These are phyloP conservation scores for Metschnikowia corniflorae DNA, from an alignment of 805 yeast genomes.

Conservation along the genomic window DNA sequence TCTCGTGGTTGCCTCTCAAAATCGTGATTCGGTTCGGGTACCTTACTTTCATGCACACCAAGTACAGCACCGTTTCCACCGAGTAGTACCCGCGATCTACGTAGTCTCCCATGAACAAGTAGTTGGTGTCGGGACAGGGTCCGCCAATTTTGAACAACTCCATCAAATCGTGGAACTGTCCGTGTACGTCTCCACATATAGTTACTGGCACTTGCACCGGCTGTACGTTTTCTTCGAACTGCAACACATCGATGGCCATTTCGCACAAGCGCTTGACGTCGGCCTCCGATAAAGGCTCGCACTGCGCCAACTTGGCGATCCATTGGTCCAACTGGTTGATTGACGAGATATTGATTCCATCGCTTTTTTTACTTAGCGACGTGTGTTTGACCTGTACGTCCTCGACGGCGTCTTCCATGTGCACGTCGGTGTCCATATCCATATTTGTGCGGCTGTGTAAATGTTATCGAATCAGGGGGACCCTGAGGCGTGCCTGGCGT, in stretches of 20 bases:
- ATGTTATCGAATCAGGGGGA: too few species aligned
- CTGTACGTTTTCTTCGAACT: conserved; percentile 90
- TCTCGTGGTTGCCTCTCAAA: conserved; percentile 91
- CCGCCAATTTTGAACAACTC: conserved; percentile 87
- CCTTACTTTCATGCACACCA: conserved; percentile 89
- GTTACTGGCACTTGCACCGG: conserved; percentile 92
- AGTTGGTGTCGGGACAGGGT: conserved; percentile 49
- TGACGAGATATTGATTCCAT: conserved; percentile 32
- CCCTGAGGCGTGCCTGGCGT: too few species aligned
- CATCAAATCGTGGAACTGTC: conserved; percentile 93
- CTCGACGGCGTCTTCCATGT: conserved; percentile 75
- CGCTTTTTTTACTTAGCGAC: conserved; percentile 33
- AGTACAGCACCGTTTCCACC: conserved; percentile 84
- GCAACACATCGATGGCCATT: conserved; percentile 88
- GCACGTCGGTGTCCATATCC: conserved; percentile 79
- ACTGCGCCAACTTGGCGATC: conserved; percentile 74
- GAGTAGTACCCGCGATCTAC: conserved; percentile 90
- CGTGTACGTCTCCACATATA: conserved; percentile 95
- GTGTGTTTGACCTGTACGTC: conserved; percentile 38
- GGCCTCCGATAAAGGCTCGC: conserved; percentile 77
- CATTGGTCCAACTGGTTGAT: conserved; percentile 77
- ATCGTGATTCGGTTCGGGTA: conserved; percentile 90
- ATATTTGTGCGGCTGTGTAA: conserved; percentile 36
- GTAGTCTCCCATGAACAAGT: conserved; percentile 58
- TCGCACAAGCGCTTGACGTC: conserved; percentile 78